These are phyloP conservation scores for Tetracladium setigerum DNA, from an alignment of 495 filamentous ascomycete species.

Conservation along the genomic window DNA sequence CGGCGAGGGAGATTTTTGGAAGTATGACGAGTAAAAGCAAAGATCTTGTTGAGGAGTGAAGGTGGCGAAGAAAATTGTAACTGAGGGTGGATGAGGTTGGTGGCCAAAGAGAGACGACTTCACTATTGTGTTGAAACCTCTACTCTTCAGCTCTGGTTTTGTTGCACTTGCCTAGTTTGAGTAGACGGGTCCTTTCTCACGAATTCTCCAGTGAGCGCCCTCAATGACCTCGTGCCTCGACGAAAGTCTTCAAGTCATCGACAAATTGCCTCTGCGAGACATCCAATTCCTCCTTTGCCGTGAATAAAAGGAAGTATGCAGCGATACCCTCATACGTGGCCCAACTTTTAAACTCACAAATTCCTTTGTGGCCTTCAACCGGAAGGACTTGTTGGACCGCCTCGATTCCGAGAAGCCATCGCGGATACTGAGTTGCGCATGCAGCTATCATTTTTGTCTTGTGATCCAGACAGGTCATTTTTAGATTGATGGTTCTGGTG, in stretches of 20 bases:
- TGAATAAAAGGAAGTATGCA: constrained; percentile 6
- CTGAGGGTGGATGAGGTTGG: no score
- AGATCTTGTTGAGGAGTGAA: no score
- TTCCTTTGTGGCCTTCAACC: neutral
- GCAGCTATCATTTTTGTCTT: constrained; percentile 6
- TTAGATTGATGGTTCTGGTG: neutral
- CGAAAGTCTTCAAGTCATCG: constrained; percentile 4
- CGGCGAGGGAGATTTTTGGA: no score
- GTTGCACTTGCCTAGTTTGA: no score
- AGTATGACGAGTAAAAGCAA: no score
- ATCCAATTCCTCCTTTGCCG: constrained; percentile 1
- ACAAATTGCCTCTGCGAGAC: neutral
- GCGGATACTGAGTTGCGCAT: neutral
- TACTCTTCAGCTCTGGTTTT: no score
- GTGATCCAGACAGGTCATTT: constrained; percentile 8
- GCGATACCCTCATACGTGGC: constrained; percentile 5
- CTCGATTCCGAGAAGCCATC: constrained; percentile 8
- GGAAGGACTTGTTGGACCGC: constrained; percentile 8
- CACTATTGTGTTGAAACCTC: no score
- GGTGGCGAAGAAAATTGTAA: no score
- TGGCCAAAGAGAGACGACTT: no score
- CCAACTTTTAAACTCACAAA: constrained; percentile 10
- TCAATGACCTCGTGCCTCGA: no score
- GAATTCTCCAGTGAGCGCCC: no score
- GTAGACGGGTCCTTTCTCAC: no score